These are phyloP conservation scores for Leptoxyphium fumago DNA, from an alignment of 2,329 filamentous ascomycete genomes.

Conservation along the genomic window DNA sequence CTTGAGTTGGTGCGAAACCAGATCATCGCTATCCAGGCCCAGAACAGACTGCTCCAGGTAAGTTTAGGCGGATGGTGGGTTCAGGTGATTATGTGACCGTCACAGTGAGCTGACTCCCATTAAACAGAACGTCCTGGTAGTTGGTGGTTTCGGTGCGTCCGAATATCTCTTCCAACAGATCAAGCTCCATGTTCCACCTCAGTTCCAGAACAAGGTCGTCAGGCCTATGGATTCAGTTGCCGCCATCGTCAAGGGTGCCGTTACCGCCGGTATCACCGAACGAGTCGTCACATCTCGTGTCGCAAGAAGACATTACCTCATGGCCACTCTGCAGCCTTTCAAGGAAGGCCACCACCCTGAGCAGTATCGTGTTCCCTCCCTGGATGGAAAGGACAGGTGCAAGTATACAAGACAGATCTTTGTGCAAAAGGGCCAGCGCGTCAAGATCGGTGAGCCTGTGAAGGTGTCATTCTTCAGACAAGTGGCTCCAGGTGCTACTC, in stretches of 20 bases:
- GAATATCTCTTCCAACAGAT: conserved; percentile 99
- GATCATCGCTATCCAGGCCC: conserved; percentile 96
- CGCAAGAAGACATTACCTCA: conserved; percentile 92
- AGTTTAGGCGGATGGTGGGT: conserved; percentile 7
- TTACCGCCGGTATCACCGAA: conserved; percentile 95
- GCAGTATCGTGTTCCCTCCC: conserved; percentile 88
- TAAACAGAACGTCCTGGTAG: conserved; percentile 71
- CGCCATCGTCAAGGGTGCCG: conserved; percentile 95
- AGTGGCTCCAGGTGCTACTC: conserved; percentile 86
- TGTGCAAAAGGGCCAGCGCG: conserved; percentile 93
- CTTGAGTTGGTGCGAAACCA: conserved; percentile 92
- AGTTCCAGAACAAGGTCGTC: conserved; percentile 97
- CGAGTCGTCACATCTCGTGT: conserved; percentile 93
- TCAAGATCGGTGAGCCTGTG: conserved; percentile 98
- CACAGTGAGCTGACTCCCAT: conserved; percentile 13
- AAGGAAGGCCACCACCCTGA: conserved; percentile 98
- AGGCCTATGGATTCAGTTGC: conserved; percentile 98
- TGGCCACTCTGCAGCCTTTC: conserved; percentile 97
- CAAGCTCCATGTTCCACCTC: conserved; percentile 92
- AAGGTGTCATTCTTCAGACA: conserved; percentile 98
- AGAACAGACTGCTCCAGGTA: conserved; percentile 78
- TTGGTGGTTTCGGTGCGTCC: conserved; percentile 94
- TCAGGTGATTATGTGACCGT: background rate
- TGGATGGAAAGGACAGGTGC: conserved; percentile 95
- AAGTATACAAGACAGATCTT: conserved; percentile 98